Percentiles rank a stretch among this genome's conserved stretches.
These are phyloP conservation scores for Citrus trifoliata DNA, from an alignment of 345 rosid genomes.

Conservation along the genomic window DNA sequence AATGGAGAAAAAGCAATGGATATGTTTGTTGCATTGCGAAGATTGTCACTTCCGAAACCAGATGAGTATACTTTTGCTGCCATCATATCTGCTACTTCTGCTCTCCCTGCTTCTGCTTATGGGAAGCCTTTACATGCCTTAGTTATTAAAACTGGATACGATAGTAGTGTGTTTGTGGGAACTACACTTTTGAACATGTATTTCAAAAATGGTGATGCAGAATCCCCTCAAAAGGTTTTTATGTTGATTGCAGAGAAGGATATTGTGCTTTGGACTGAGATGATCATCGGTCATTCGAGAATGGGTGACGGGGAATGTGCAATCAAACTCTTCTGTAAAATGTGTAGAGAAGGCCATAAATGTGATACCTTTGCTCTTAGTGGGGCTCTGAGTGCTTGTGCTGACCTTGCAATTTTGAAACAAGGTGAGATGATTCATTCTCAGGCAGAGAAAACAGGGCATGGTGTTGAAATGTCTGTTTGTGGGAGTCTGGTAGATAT, in stretches of 20 bases:
- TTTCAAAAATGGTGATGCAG: constrained; percentile 52
- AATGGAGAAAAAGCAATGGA: constrained; percentile 51
- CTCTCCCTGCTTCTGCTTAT: constrained; percentile 28
- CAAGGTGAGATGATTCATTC: constrained; percentile 81
- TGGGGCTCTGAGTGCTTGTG: constrained; percentile 74
- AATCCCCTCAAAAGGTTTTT: constrained; percentile 54
- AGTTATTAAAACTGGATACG: constrained; percentile 50
- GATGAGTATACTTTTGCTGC: constrained; percentile 83
- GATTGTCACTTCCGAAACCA: constrained; percentile 42
- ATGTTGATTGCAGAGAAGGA: constrained; percentile 49
- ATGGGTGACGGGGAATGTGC: constrained; percentile 59
- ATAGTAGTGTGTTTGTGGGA: constrained; percentile 55
- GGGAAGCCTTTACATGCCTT: constrained; percentile 71
- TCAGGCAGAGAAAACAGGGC: constrained; percentile 54
- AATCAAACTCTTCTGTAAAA: constrained; percentile 43
- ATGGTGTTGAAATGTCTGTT: constrained; percentile 46
- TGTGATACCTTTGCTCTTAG: constrained; percentile 69
- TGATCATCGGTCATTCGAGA: constrained; percentile 72
- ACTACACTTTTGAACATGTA: constrained; percentile 73
- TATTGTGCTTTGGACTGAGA: constrained; percentile 86
- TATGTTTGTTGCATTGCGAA: constrained; percentile 42
- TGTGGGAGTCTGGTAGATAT: constrained; percentile 73
- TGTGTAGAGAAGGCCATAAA: constrained; percentile 49
- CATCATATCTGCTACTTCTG: constrained; percentile 48
- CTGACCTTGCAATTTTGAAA: constrained; percentile 59